A percentile compares a stretch with the other conserved stretches of the same genome.
Evolutionary conservation across 2,329 filamentous ascomycete species (phyloP).

Genomic region (Claviceps sp.): DNA sequence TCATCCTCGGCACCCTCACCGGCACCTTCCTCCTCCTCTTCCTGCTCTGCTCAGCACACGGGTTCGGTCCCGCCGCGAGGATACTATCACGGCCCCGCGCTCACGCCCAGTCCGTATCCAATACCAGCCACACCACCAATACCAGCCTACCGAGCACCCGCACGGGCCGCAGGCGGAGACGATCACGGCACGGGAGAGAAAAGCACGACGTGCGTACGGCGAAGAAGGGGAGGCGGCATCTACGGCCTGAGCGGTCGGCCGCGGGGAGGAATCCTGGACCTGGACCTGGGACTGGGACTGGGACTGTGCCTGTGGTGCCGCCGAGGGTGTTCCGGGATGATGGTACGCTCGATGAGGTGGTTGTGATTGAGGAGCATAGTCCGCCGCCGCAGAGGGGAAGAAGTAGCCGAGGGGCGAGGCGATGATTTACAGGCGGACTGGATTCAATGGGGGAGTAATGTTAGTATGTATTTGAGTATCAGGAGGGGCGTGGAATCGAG

Average conservation of each 20-base stretch:
- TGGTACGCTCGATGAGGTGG: constrained; percentile 21
- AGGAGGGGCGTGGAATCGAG: too few species aligned
- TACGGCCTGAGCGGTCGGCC: constrained; percentile 4
- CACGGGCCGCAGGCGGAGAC: constrained; percentile 3
- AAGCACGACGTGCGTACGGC: constrained; percentile 16
- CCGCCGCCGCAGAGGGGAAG: constrained; percentile 13
- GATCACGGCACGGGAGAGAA: constrained; percentile 11
- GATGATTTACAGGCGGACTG: too few species aligned
- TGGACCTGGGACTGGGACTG: too few species aligned
- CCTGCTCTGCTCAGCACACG: constrained; percentile 36
- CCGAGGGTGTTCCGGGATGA: constrained; percentile 18
- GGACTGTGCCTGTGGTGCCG: not conserved
- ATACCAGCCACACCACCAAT: not conserved
- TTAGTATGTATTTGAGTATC: too few species aligned
- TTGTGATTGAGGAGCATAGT: constrained; percentile 22
- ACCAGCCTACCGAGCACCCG: constrained; percentile 9
- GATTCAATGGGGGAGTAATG: too few species aligned
- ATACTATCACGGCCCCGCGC: not conserved
- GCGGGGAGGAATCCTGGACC: too few species aligned
- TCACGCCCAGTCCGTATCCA: not conserved
- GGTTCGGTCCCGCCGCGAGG: constrained; percentile 22
- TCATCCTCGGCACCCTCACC: constrained; percentile 31
- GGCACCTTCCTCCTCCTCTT: constrained; percentile 41
- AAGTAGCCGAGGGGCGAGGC: constrained; percentile 10
- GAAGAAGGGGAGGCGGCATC: constrained; percentile 10